Evolutionary conservation across 257 asterid species (phyloP).

Genomic region (Echites panduratus): DNA sequence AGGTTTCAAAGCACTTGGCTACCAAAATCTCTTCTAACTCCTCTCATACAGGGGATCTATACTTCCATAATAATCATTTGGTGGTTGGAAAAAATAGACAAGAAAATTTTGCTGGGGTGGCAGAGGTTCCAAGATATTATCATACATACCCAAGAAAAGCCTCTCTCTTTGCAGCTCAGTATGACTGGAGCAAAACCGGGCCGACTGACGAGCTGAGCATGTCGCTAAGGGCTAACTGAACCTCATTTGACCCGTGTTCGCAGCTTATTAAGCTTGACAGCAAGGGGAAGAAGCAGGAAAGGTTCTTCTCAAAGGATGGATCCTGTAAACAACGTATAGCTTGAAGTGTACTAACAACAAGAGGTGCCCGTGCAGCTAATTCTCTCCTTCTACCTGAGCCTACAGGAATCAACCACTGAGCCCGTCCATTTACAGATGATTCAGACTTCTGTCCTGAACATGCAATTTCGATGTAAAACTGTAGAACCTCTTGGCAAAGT

Average conservation of each 20-base stretch:
- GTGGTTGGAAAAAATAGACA: background rate
- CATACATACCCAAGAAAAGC: slow-evolving; percentile 32
- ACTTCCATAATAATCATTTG: slow-evolving; percentile 32
- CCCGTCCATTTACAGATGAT: slow-evolving; percentile 33
- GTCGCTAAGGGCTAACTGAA: slow-evolving; percentile 79
- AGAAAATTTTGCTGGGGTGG: slow-evolving; percentile 5
- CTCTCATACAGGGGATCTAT: slow-evolving; percentile 32
- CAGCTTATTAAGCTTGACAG: slow-evolving; percentile 78
- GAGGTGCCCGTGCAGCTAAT: slow-evolving; percentile 92
- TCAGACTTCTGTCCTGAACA: slow-evolving; percentile 32
- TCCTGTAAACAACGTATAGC: slow-evolving; percentile 79
- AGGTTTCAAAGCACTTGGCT: slow-evolving; percentile 32
- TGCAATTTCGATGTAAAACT: slow-evolving; percentile 66
- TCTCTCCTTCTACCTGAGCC: slow-evolving; percentile 87
- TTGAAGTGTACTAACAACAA: slow-evolving; percentile 69
- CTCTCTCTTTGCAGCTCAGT: slow-evolving; percentile 35
- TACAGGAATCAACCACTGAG: slow-evolving; percentile 74
- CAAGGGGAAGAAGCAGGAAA: slow-evolving; percentile 69
- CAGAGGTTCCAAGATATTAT: slow-evolving; percentile 29
- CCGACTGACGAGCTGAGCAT: slow-evolving; percentile 82
- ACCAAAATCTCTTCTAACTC: slow-evolving; percentile 26
- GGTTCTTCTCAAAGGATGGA: slow-evolving; percentile 68
- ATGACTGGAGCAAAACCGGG: slow-evolving; percentile 72
- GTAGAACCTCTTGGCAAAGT: slow-evolving; percentile 81
- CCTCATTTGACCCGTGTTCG: slow-evolving; percentile 94